These are phyloP conservation scores for Vitis amurensis DNA, from an alignment of 164 flowering plant genomes.

Conservation along the genomic window DNA sequence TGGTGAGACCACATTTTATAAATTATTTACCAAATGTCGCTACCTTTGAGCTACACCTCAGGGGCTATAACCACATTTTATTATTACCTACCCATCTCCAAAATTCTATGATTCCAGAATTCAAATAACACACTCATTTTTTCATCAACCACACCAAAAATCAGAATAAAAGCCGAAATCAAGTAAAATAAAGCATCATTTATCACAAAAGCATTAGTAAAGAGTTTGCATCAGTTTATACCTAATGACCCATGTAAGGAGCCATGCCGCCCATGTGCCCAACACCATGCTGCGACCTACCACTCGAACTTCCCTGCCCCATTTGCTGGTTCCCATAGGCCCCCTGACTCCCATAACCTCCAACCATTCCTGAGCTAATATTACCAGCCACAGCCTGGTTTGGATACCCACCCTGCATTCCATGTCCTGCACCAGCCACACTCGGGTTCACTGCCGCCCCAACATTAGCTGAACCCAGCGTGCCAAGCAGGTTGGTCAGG, in stretches of 20 bases:
- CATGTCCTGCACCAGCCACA: slow-evolving; percentile 43
- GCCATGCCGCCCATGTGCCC: slow-evolving; percentile 44
- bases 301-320: slow-evolving; percentile 43
- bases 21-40: no score
- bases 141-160: no score
- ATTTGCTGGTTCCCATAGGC: slow-evolving; percentile 48
- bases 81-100: no score
- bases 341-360: slow-evolving; percentile 57
- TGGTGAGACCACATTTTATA: no score
- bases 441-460: slow-evolving; percentile 36
- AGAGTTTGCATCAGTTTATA: neutral
- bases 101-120: no score
- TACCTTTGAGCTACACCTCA: no score
- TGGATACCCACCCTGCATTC: slow-evolving; percentile 54
- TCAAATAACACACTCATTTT: no score
- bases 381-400: slow-evolving; percentile 26
- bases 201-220: neutral
- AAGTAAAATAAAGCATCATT: no score
- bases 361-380: slow-evolving; percentile 34
- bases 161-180: no score
- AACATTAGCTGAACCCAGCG: slow-evolving; percentile 40
- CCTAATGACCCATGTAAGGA: slow-evolving; percentile 61
- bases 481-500: slow-evolving; percentile 56
- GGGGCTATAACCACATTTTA: no score
- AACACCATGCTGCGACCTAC: slow-evolving; percentile 54